Base-by-base conservation (phyloP, 352 stramenopile genomes). In the Plasmopara halstedii region DNA sequence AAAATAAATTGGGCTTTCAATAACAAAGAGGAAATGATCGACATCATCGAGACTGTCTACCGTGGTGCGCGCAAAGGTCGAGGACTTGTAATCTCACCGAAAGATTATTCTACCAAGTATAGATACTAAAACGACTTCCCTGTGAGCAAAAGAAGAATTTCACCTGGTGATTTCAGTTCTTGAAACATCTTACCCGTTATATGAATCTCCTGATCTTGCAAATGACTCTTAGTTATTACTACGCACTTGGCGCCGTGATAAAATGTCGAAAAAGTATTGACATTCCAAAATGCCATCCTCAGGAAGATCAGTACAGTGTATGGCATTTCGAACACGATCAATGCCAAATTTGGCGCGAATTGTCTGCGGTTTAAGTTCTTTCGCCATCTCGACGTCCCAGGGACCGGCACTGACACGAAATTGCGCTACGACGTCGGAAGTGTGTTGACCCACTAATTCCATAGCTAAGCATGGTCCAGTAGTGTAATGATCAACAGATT, bases 1-100 rank as follows among this genome's bases (percentile, higher is more conserved):
- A 99, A 99, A 73, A 98, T 99, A 67, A 98, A 98, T 70, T 98
- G 93, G 94, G 91, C 95, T 21, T 94, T 91, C 57, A 95, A 95
- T 48, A 96, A 98, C 64, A 98, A 98, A 65, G 70, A 96, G 50
- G 95, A 99, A 75, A 95, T 99, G 58, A 98, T 99, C 60, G 95
- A 98, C 73, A 99, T 99, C 62, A 97, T 99, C 61, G 96, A 99
- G 66, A 97, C 95, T 2, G 96, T 99, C 23, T 99, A 99, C 71
- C 72, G 94, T 33, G 96, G 96, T 33, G 96, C 96, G 25, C 69
- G 95, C 39, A 99, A 99, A 59, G 97, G 97, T 29, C 74, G 95
- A 46, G 97, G 97, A 26, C 76, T 99, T 33, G 97, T 99, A 14
- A 93, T 99, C 35, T 97, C 94, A 10, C 97, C 97, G 26, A 99